Evolutionary conservation across 2,329 filamentous ascomycete genomes (phyloP).

Genomic region (Phialophora expanda): DNA sequence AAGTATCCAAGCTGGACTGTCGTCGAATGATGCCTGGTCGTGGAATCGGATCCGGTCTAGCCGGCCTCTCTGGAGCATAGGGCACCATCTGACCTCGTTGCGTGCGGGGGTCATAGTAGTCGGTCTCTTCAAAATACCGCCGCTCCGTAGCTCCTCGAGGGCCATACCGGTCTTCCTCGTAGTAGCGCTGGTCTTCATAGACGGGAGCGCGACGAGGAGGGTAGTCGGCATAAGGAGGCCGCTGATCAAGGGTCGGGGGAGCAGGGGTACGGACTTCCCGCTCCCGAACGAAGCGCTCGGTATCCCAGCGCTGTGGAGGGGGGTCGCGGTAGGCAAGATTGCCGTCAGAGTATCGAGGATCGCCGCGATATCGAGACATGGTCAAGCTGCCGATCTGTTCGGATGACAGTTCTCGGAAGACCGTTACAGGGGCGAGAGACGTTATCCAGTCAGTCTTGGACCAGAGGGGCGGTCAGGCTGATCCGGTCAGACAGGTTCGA

Average conservation of each 20-base stretch:
- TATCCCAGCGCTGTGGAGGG: conserved; percentile 46
- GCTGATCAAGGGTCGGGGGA: conserved; percentile 33
- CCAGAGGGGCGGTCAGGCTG: neutral
- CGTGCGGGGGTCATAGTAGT: conserved; percentile 48
- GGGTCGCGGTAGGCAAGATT: conserved; percentile 39
- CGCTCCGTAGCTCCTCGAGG: conserved; percentile 50
- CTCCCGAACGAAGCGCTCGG: conserved; percentile 51
- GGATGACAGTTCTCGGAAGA: neutral
- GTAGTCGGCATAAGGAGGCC: conserved; percentile 39
- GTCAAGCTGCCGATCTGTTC: conserved; percentile 11
- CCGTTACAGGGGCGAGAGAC: conserved; percentile 7
- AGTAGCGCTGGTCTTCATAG: conserved; percentile 51
- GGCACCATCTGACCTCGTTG: conserved; percentile 60
- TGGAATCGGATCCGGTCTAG: conserved; percentile 57
- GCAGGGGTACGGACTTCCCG: conserved; percentile 47
- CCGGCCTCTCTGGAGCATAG: conserved; percentile 62
- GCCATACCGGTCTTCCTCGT: conserved; percentile 50
- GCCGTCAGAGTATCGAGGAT: conserved; percentile 32
- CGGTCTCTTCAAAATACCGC: conserved; percentile 45
- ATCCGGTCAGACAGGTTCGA: neutral
- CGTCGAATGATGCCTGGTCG: conserved; percentile 75
- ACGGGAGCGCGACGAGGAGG: conserved; percentile 40
- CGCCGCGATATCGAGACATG: conserved; percentile 38
- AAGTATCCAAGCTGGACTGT: conserved; percentile 89
- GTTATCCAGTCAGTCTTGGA: neutral